Conservation (phyloP, 202 grass and related monocot species). For the Schoenoplectus triqueter region DNA sequence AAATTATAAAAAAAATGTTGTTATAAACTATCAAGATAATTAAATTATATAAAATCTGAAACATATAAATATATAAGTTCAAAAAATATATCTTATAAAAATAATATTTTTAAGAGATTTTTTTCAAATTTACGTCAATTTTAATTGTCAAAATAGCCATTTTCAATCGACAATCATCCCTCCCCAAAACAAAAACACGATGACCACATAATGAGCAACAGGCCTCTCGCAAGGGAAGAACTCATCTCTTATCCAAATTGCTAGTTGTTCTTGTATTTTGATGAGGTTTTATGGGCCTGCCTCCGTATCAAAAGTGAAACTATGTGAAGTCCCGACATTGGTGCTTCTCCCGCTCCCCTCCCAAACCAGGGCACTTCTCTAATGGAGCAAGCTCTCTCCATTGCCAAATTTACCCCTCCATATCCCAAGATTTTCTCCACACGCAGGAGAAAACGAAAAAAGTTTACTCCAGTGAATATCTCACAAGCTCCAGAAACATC, state of each 20-base stretch:
- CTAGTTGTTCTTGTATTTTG: background rate
- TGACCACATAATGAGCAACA: slow-evolving; percentile 1
- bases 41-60: too few relatives aligned
- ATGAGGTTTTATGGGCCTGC: background rate
- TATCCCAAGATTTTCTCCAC: slow-evolving; percentile 37
- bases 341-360: background rate
- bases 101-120: too few relatives aligned
- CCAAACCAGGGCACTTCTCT: slow-evolving; percentile 4
- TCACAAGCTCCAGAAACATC: slow-evolving; percentile 32
- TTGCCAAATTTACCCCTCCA: slow-evolving; percentile 43
- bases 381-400: slow-evolving; percentile 69
- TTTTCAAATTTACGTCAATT: too few relatives aligned
- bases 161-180: too few relatives aligned
- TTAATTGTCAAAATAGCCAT: too few relatives aligned
- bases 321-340: background rate
- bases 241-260: slow-evolving; percentile 38
- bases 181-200: background rate
- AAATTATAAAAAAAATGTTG: too few relatives aligned
- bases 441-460: slow-evolving; percentile 19
- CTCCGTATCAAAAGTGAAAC: background rate
- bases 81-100: too few relatives aligned
- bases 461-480: background rate
- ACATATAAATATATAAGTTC: too few relatives aligned
- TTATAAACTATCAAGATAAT: too few relatives aligned
- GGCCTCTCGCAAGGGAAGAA: background rate